Base-by-base conservation (phyloP, 208 protist genomes). In the Wallacemonas collosoma region DNA sequence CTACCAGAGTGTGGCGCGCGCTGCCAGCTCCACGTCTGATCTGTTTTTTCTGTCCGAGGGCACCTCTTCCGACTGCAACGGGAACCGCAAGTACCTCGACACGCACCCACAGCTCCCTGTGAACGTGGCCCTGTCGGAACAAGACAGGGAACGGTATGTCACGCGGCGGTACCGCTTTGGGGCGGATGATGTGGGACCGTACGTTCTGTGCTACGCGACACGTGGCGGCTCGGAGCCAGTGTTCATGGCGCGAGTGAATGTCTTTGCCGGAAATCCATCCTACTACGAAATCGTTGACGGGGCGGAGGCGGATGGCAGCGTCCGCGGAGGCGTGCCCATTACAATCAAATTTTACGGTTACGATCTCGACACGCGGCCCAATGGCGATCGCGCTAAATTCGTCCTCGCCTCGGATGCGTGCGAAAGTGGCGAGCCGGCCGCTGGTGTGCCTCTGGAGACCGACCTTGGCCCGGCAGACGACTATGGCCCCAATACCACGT, bases 261-360 rank as follows among this genome's bases (percentile, higher is more conserved):
- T 81, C n/a, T 95, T 87, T 70, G 79, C 75, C 1, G 81, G 82
- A 17, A 95, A 95, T 79, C 85, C 85, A 2, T 51, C 78, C 3
- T 92, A 92, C 75, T 95, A 90, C 54, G 73, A 89, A 17, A 58
- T 93, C 39, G 69, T 93, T 53, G 54, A 56, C 7, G 84, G 85
- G 0, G 17, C 72, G 26, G 71, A 83, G 53, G 56, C 72, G 1
- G 64, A 85, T 1, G 85, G 86, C 9, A 66, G 62, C 43, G 76
- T 95, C 14, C 60, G 72, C 55, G 75, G 87, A 15, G 73, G 73
- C 17, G 58, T 63, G 8, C 53, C 78, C 38, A 70, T 81, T 14
- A 82, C 75, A 12, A 83, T 93, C 43, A 93, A 93, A 75, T 95
- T 95, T 60, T 82, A 86, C 65, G 91, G 91, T 36, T 80, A 82